These are phyloP conservation scores for Aspergillus sp. DNA, from an alignment of 2,329 filamentous ascomycete species.

Conservation along the genomic window DNA sequence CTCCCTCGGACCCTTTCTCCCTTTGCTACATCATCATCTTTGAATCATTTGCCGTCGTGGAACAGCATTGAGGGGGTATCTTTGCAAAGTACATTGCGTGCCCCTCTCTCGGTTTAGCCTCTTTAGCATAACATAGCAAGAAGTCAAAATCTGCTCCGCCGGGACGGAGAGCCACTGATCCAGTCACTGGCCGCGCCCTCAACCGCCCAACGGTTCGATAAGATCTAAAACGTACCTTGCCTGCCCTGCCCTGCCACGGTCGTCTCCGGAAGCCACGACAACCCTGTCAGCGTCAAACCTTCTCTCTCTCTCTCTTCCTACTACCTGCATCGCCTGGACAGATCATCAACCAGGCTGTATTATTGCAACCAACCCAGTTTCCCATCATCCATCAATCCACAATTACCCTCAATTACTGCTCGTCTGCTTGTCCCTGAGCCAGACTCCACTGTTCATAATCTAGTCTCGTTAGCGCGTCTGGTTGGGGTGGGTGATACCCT, in stretches of 20 bases:
- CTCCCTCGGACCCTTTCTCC: background rate
- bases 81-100: background rate
- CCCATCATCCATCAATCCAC: background rate
- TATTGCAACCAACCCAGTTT: background rate
- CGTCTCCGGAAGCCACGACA: background rate
- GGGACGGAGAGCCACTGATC: constrained; percentile 10
- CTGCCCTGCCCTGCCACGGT: background rate
- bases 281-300: constrained; percentile 3
- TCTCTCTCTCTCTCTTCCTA: background rate
- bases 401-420: background rate
- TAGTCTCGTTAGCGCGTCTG: constrained; percentile 1
- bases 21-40: background rate
- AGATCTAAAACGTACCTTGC: constrained; percentile 10
- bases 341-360: background rate
- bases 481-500: background rate
- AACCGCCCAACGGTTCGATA: constrained; percentile 21
- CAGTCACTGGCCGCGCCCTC: constrained; percentile 5
- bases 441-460: constrained; percentile 1
- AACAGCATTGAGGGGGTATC: background rate
- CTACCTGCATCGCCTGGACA: background rate
- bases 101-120: no score
- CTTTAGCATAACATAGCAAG: background rate
- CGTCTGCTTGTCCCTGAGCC: background rate
- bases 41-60: background rate
- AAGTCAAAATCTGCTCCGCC: constrained; percentile 11